These are phyloP conservation scores for Fusarium sp. DNA, from an alignment of 2,329 filamentous ascomycete genomes.

Conservation along the genomic window DNA sequence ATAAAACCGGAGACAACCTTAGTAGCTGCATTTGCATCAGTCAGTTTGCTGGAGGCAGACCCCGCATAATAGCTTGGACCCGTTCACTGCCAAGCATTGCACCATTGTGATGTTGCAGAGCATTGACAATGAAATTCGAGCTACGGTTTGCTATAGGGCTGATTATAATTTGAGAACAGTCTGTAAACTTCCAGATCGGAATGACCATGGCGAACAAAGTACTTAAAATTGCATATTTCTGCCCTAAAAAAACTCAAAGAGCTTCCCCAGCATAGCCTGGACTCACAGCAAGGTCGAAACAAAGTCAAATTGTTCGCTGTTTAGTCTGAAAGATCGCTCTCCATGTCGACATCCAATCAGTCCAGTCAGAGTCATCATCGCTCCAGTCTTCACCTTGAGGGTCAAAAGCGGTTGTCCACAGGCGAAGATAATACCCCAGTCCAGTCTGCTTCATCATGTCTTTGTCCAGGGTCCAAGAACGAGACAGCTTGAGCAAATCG, in stretches of 20 bases:
- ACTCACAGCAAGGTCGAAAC: no score
- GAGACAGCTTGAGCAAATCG: neutral
- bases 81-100: neutral
- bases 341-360: no score
- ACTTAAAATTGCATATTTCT: no score
- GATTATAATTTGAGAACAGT: no score
- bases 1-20: no score
- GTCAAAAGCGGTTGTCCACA: conserved; percentile 10
- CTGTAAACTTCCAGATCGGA: no score
- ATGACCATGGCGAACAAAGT: no score
- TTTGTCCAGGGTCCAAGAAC: accelerated
- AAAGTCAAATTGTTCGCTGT: no score
- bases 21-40: no score
- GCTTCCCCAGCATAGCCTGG: no score
- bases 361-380: neutral
- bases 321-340: neutral
- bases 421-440: neutral
- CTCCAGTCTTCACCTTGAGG: conserved; percentile 6
- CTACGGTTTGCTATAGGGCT: no score
- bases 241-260: no score
- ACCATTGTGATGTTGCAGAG: neutral
- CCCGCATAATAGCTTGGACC: neutral
- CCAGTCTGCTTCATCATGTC: neutral
- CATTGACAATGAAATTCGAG: neutral
- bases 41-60: neutral